Evolutionary conservation across 768 basidiomycete species (phyloP), one percentile per base, ranked within the genome.

Genomic region (Udeniomyces megalosporus): DNA sequence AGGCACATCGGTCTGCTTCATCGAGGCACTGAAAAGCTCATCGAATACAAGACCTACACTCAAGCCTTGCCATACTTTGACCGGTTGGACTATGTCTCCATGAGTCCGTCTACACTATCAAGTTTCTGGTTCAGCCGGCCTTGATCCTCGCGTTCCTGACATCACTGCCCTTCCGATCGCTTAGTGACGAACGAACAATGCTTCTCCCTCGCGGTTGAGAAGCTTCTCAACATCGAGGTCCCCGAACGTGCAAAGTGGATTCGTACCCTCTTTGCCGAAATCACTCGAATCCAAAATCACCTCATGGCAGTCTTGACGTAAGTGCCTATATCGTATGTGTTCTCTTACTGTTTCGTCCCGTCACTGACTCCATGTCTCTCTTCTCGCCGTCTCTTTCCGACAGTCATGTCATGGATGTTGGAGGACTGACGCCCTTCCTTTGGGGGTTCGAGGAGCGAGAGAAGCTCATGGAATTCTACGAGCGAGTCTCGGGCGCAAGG

Each of bases 371-470:
- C 28, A 20, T 34, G 49, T 50, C 6, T 10, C 44, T 47, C 24
- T 12, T 32, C 14, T 34, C 14, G 45, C 24, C 42, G 17, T 5
- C 7, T 12, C 50, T 51, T 45, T 26, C 12, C 7, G 54, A 38
- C 50, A 70, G 67, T 20, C 71, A 71, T 67, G 69, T 68, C 49
- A 70, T 71, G 70, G 73, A 99, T 70, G 93, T 99, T 66, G 93
- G 93, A 72, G 93, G 89, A 62, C 81, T 99, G 11, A 99, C 93
- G 2, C 93, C 93, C 42, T 99, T 96, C 84, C 78, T 99, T 32
- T 99, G 93, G 91, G 93, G 93, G 69, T 97, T 97, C 79, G 93
- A 97, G 75, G 93, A 99, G 75, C 89, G 93, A 60, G 93, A 97
- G 77, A 99, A 99, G 78, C 82, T 97, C 66, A 97, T 97, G 93